These are phyloP conservation scores for Phaeosphaeriaceae sp. DNA, from an alignment of 2,329 filamentous ascomycete genomes.

Conservation along the genomic window DNA sequence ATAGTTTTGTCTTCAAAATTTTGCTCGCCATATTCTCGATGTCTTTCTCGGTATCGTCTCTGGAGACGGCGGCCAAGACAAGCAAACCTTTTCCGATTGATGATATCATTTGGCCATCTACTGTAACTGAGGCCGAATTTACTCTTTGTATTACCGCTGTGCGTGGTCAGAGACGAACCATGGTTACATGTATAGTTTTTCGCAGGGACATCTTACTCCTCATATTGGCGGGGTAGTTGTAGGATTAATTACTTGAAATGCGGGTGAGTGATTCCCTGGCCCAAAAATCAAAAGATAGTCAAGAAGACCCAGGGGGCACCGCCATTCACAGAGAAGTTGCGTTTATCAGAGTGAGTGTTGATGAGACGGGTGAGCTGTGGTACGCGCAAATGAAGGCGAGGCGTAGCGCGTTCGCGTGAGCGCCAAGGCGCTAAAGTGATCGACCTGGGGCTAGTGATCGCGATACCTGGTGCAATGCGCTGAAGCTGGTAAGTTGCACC, in stretches of 20 bases:
- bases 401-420: no score
- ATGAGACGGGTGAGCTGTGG: no score
- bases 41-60: slow-evolving; percentile 88
- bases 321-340: no score
- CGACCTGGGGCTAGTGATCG: no score
- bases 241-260: background rate
- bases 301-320: background rate
- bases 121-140: slow-evolving; percentile 91
- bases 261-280: no score
- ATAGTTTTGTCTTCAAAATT: slow-evolving; percentile 87
- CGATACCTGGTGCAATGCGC: no score
- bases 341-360: no score
- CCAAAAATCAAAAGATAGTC: background rate
- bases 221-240: slow-evolving; percentile 25
- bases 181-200: slow-evolving; percentile 7
- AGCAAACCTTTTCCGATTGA: slow-evolving; percentile 89
- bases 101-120: slow-evolving; percentile 88
- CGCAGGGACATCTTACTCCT: slow-evolving; percentile 26
- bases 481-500: no score
- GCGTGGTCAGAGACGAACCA: slow-evolving; percentile 25
- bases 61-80: slow-evolving; percentile 89
- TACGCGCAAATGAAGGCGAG: no score
- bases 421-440: no score
- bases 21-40: slow-evolving; percentile 83
- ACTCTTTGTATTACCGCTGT: slow-evolving; percentile 91